Conservation (phyloP, 2,329 filamentous ascomycete genomes). For the Sporothrix globosa region DNA sequence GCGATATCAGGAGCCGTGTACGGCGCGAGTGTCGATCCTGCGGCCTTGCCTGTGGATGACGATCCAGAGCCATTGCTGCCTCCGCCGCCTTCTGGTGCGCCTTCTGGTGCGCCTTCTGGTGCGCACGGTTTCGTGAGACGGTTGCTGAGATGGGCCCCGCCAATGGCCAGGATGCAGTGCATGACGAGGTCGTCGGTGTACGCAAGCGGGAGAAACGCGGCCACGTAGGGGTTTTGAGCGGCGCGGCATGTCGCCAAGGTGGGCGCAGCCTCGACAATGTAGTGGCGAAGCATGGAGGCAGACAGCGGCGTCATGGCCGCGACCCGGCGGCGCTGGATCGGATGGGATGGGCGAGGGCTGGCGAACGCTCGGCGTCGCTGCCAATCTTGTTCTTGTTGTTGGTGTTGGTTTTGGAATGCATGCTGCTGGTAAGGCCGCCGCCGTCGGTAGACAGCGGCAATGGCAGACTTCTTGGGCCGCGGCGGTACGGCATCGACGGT, state of each 20-base stretch:
- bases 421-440: not conserved
- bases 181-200: conserved; percentile 39
- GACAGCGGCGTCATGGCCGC: conserved; percentile 36
- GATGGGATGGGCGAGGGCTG: not conserved
- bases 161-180: conserved; percentile 37
- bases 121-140: conserved; percentile 25
- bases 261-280: conserved; percentile 33
- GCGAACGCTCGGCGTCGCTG: not conserved
- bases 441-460: not conserved
- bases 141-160: conserved; percentile 34
- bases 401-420: not conserved
- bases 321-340: conserved; percentile 20
- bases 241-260: conserved; percentile 29
- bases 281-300: conserved; percentile 34
- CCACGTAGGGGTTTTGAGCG: conserved; percentile 35
- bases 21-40: not conserved
- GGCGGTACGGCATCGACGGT: conserved; percentile 10
- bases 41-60: not conserved
- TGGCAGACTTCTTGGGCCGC: not conserved
- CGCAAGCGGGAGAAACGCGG: conserved; percentile 36
- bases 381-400: not conserved
- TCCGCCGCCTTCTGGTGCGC: not conserved
- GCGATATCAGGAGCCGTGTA: conserved; percentile 17
- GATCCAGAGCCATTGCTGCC: not conserved
- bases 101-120: no score